phyloP scores from a whole-genome alignment of 345 rosid species.

The Mercurialis annua region DNA sequence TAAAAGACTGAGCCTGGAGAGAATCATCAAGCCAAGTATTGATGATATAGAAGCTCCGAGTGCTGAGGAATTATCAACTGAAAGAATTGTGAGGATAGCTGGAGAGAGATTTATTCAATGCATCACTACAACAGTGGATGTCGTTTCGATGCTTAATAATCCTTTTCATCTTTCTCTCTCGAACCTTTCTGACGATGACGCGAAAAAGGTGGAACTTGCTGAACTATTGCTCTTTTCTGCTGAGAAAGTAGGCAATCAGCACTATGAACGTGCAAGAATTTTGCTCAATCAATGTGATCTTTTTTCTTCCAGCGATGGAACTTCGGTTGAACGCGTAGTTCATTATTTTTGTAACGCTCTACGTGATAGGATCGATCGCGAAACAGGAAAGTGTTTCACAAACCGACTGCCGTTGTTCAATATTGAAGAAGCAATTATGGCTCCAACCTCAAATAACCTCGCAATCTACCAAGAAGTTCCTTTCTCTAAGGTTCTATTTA shows the following conservation, averaged over 20 bases:
- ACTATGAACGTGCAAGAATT: constrained; percentile 14
- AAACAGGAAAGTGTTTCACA: constrained; percentile 14
- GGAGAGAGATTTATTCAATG: constrained; percentile 42
- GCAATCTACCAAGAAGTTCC: constrained; percentile 19
- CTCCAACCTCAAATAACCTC: not conserved
- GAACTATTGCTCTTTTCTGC: constrained; percentile 20
- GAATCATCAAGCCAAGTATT: constrained; percentile 5
- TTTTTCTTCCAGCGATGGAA: constrained; percentile 22
- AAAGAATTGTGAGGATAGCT: constrained; percentile 45
- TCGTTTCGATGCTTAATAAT: constrained; percentile 5
- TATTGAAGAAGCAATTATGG: constrained; percentile 12
- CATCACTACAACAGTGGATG: constrained; percentile 7
- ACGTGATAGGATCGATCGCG: constrained; percentile 27
- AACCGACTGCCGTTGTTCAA: not conserved
- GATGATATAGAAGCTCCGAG: constrained; percentile 1
- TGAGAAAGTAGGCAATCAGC: constrained; percentile 18
- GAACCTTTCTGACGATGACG: constrained; percentile 2
- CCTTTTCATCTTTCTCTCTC: constrained; percentile 2
- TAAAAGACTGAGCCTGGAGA: constrained; percentile 21
- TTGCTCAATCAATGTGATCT: constrained; percentile 23
- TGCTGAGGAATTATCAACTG: constrained; percentile 28
- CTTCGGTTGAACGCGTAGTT: constrained; percentile 31
- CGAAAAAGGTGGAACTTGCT: constrained; percentile 13
- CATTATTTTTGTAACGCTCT: constrained; percentile 21
- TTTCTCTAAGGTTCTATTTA: too few relatives aligned